Evolutionary conservation across 2,329 filamentous ascomycete genomes (phyloP), one percentile per base, ranked within the genome.

Genomic region (Aspergillus fructus): DNA sequence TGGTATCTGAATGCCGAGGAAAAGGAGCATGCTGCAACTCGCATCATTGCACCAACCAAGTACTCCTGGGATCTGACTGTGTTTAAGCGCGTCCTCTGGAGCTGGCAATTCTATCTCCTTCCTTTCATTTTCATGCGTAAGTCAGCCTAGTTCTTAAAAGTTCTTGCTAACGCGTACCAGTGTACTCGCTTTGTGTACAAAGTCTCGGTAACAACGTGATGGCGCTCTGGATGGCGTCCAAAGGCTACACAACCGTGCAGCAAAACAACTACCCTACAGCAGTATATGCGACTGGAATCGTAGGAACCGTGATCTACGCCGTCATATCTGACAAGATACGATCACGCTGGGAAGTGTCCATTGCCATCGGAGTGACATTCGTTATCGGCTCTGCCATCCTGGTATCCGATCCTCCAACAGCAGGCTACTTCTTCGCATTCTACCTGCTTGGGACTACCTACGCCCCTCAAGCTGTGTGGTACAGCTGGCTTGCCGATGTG

Each of bases 71-170:
- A 69, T 33, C 13, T 59, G 49, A 70, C 68, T 0, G 72, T 75
- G 1, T 66, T 74, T 55, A 66, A 62, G 34, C 68, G 72, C 6
- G 71, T 74, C 4, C 56, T 75, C 1, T 62, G 77, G 5, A 78
- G 75, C 62, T 79, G 77, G 77, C 77, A 79, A 48, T 79, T 79
- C 56, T 79, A 75, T 63, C 67, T 79, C 1, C 66, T 79, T 1
- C 77, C 77, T 0, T 69, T 74, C 1, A 74, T 79, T 5, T 79
- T 79, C 63, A 79, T 79, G 77, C 68, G 75, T 76, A 60, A 50
- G 71, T 61, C 15, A n/a, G 30, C 13, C 9, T 0, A 1, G 12
- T n/a, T 9, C 3, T 30, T 11, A 30, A 30, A 30, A 9, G 3
- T 11, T 1, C 3, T 1, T 4, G 9, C 19, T 37, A 7, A 34